Conservation (phyloP, 2,329 filamentous ascomycete species). For the Parasarocladium wereldwijsianum region DNA sequence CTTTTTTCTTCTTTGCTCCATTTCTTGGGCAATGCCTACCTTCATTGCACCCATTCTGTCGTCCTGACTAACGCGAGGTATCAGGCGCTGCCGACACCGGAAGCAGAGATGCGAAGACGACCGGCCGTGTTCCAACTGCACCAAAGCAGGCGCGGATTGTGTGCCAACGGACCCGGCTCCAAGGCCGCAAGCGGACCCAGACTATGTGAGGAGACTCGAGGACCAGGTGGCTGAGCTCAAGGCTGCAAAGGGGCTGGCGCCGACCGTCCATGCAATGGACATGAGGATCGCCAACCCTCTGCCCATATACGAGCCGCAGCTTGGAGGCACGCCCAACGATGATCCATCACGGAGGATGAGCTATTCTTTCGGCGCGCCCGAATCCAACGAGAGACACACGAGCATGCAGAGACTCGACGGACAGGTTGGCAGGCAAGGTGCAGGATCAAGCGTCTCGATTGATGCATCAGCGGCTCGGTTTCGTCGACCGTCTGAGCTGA, state of each 20-base stretch:
- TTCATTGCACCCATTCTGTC: background rate
- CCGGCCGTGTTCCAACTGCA: slow-evolving; percentile 12
- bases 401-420: background rate
- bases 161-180: slow-evolving; percentile 8
- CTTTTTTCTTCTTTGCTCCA: background rate
- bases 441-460: too few relatives aligned
- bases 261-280: slow-evolving; percentile 7
- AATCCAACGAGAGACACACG: background rate
- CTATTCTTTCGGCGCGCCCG: background rate
- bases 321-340: background rate
- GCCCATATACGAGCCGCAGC: background rate
- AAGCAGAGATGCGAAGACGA: slow-evolving; percentile 12
- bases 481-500: slow-evolving; percentile 1
- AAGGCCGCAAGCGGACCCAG: slow-evolving; percentile 7
- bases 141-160: slow-evolving; percentile 10
- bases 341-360: background rate
- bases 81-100: slow-evolving; percentile 10
- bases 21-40: background rate
- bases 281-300: slow-evolving; percentile 8
- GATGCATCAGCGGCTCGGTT: too few relatives aligned
- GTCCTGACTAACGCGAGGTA: background rate
- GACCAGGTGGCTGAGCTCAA: slow-evolving; percentile 10
- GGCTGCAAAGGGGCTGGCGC: too few relatives aligned
- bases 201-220: slow-evolving; percentile 9
- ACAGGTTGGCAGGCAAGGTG: background rate